These are phyloP conservation scores for Daldinia eschscholtzii DNA, from an alignment of 2,329 filamentous ascomycete genomes.

Conservation along the genomic window DNA sequence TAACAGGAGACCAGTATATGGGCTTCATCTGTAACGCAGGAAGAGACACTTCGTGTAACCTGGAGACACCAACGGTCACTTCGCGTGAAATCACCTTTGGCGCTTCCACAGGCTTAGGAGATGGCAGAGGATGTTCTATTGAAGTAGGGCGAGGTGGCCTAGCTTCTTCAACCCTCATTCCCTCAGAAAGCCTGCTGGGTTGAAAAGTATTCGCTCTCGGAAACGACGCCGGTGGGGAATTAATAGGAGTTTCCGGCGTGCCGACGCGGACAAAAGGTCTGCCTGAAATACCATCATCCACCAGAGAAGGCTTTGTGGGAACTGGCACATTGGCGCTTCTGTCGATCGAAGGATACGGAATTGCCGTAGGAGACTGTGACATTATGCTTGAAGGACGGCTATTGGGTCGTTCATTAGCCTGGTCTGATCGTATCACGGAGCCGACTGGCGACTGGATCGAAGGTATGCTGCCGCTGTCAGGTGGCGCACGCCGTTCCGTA, in stretches of 20 bases:
- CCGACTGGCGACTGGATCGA: slow-evolving; percentile 39
- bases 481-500: slow-evolving; percentile 38
- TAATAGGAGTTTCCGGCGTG: slow-evolving; percentile 51
- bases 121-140: slow-evolving; percentile 31
- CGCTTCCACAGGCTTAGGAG: slow-evolving; percentile 44
- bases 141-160: slow-evolving; percentile 27
- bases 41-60: slow-evolving; percentile 88
- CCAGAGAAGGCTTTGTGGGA: slow-evolving; percentile 45
- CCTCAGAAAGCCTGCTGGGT: slow-evolving; percentile 42
- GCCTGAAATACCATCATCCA: slow-evolving; percentile 67
- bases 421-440: slow-evolving; percentile 18
- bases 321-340: slow-evolving; percentile 39
- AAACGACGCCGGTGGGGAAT: slow-evolving; percentile 48
- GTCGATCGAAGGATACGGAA: slow-evolving; percentile 31
- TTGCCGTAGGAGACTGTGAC: slow-evolving; percentile 38
- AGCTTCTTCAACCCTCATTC: slow-evolving; percentile 40
- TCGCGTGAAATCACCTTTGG: slow-evolving; percentile 57
- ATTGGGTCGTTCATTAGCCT: slow-evolving; percentile 28
- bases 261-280: slow-evolving; percentile 66
- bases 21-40: slow-evolving; percentile 90
- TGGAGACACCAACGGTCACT: slow-evolving; percentile 89
- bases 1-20: slow-evolving; percentile 96
- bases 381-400: slow-evolving; percentile 37
- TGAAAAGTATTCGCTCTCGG: slow-evolving; percentile 42
- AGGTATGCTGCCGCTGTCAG: slow-evolving; percentile 29